Base-by-base conservation (phyloP, 2,329 filamentous ascomycete species). In the Phyllosticta capitalensis region DNA sequence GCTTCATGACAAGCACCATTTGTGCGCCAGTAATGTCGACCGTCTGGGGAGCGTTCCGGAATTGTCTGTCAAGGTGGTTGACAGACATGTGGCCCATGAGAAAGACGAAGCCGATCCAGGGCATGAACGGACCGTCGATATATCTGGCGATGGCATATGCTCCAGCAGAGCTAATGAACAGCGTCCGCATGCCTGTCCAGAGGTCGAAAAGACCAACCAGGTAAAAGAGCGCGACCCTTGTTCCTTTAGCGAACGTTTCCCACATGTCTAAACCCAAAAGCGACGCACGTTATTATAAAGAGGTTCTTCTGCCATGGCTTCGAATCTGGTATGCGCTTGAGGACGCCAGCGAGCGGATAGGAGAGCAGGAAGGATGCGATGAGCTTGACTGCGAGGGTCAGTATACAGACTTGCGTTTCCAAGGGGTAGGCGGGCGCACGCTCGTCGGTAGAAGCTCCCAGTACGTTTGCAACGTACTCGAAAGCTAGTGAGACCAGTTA, bases 1-100 rank as follows among this genome's bases (percentile, higher is more conserved):
- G 83, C 71, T 99, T 99, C 90, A 99, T 99, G 63, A 97, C 87
- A 66, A 97, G 76, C 33, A 99, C 94, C 94, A 99, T 99, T 74
- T 99, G 94, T 1, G 92, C 91, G 49, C 88, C 92, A 0, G 92
- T 96, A 65, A 99, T 92, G 71, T 99, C 94, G 61, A 96, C 80
- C 1, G 77, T 74, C 48, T 82, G 79, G 0, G 89, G 83, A 62
- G 84, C 80, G 65, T 88, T 80, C 48, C 81, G 76, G 48, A 85
- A 82, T 73, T 95, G 90, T 48, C 95, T 88, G 61, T 83, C 78
- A 63, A 99, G 87, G 72, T 99, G 94, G 71, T 85, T 95, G 67
- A 92, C 72, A 52, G 92, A 92, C 87, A 97, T 89, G 75, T 99
- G 92, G 59, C 86, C 87, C 92, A 99, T 97, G 60, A 96, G 78